These are phyloP conservation scores for Stemphylium beticola DNA, from an alignment of 2,329 filamentous ascomycete species.

Conservation along the genomic window DNA sequence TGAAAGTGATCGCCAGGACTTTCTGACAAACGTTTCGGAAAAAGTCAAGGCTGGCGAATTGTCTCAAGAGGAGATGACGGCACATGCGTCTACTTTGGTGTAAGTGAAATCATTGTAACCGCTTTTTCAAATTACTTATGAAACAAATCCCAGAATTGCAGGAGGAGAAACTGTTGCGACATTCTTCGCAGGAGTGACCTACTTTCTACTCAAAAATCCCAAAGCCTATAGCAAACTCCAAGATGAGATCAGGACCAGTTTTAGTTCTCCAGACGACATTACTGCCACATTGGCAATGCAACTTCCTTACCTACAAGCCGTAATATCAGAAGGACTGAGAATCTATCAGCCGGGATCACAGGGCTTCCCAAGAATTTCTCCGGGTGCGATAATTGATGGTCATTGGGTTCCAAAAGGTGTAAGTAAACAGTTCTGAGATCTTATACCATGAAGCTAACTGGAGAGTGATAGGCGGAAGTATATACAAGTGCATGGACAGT, in stretches of 20 bases:
- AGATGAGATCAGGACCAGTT: background rate
- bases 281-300: background rate
- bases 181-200: background rate
- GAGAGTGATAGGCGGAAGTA: background rate
- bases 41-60: background rate
- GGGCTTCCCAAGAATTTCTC: background rate
- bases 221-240: background rate
- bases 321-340: background rate
- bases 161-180: background rate
- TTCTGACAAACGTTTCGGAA: background rate
- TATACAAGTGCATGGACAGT: background rate
- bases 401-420: background rate
- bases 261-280: background rate
- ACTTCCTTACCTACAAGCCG: background rate
- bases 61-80: background rate
- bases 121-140: too few relatives aligned
- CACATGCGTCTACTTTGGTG: constrained; percentile 1
- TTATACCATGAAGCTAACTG: too few relatives aligned
- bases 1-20: background rate
- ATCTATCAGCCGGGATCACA: background rate
- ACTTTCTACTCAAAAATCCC: background rate
- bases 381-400: background rate
- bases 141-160: background rate
- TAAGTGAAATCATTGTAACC: background rate
- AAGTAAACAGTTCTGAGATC: background rate